Percentiles rank a stretch among this genome's conserved stretches.
Evolutionary conservation across 1,139 yeast species (phyloP).

Genomic region (Protomyces lactucae-debilis): DNA sequence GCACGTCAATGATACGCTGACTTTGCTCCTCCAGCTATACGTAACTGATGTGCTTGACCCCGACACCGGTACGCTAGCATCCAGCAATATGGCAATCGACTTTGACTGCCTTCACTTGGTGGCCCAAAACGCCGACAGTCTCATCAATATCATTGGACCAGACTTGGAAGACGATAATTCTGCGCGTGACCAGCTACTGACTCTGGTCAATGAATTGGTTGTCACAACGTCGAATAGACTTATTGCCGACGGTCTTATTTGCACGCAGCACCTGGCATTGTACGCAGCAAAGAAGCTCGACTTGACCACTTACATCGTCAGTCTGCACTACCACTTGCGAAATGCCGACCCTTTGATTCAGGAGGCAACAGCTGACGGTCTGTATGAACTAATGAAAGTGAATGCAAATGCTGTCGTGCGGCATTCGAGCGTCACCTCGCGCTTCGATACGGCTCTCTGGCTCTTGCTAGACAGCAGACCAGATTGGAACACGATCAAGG

Average conservation of each 20-base stretch:
- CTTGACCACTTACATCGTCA: slow-evolving; percentile 35
- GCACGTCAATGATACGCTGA: slow-evolving; percentile 47
- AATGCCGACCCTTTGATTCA: slow-evolving; percentile 38
- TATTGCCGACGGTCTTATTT: slow-evolving; percentile 40
- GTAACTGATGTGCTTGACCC: slow-evolving; percentile 54
- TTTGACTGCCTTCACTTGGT: slow-evolving; percentile 44
- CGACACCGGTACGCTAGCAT: slow-evolving; percentile 44
- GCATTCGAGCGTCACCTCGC: slow-evolving; percentile 20
- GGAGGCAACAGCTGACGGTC: slow-evolving; percentile 40
- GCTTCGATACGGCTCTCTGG: slow-evolving; percentile 41
- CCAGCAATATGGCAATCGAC: slow-evolving; percentile 48
- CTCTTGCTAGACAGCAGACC: slow-evolving; percentile 40
- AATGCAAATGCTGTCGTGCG: slow-evolving; percentile 36
- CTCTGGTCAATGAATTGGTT: slow-evolving; percentile 33
- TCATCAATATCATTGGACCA: slow-evolving; percentile 52
- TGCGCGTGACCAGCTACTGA: slow-evolving; percentile 36
- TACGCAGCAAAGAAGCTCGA: slow-evolving; percentile 39
- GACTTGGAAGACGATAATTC: slow-evolving; percentile 41
- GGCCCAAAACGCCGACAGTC: slow-evolving; percentile 43
- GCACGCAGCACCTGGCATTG: slow-evolving; percentile 36
- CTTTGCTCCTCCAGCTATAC: slow-evolving; percentile 47
- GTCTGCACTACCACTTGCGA: slow-evolving; percentile 35
- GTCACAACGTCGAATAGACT: slow-evolving; percentile 34
- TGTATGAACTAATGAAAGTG: slow-evolving; percentile 41
- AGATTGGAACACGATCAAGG: slow-evolving; percentile 13